These are phyloP conservation scores for Stygiomarasmius scandens DNA, from an alignment of 1,284 basidiomycete species.

Conservation along the genomic window DNA sequence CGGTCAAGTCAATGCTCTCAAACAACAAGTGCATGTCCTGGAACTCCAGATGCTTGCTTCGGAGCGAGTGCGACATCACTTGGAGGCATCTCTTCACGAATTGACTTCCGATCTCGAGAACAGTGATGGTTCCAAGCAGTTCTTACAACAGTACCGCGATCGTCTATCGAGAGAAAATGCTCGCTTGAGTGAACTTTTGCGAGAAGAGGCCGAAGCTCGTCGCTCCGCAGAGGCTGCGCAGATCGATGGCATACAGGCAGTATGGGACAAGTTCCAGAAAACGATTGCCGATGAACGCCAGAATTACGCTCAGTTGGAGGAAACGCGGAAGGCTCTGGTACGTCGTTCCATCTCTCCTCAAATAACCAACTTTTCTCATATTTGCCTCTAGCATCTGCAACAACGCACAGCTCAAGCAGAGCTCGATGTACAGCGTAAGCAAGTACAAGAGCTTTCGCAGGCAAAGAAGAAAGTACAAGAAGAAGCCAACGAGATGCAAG, in stretches of 20 bases:
- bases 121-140: conserved; percentile 68
- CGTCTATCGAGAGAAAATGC: conserved; percentile 63
- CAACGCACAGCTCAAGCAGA: conserved; percentile 68
- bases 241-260: conserved; percentile 64
- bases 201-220: conserved; percentile 69
- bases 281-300: conserved; percentile 63
- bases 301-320: conserved; percentile 65
- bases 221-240: conserved; percentile 61
- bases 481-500: conserved; percentile 58
- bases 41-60: conserved; percentile 72
- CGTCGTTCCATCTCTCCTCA: conserved; percentile 21
- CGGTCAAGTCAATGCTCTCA: conserved; percentile 55
- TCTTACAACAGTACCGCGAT: conserved; percentile 58
- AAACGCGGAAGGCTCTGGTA: conserved; percentile 74
- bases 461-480: conserved; percentile 60
- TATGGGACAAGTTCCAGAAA: conserved; percentile 72
- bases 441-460: conserved; percentile 59
- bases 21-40: conserved; percentile 68
- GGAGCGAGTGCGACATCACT: conserved; percentile 66
- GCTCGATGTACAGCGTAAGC: conserved; percentile 62
- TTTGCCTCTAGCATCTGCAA: conserved; percentile 55
- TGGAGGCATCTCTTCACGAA: conserved; percentile 64
- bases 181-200: conserved; percentile 55
- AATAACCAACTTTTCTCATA: conserved; percentile 5
- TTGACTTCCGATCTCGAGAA: conserved; percentile 67